phyloP scores from a whole-genome alignment of 2,329 filamentous ascomycete species.

The Penicillium freii region DNA sequence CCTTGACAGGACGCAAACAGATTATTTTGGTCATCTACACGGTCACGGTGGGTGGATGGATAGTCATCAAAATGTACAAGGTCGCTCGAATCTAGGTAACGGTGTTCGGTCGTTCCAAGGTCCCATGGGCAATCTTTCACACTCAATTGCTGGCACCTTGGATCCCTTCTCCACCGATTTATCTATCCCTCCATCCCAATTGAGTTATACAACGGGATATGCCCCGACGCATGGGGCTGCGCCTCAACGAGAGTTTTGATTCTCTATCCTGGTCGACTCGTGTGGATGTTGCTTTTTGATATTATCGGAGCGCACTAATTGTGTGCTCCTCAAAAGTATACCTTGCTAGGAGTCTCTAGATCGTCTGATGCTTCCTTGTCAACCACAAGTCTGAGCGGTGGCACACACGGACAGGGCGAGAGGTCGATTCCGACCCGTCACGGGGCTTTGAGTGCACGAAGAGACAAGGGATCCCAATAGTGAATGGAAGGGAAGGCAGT shows the following conservation, averaged over 20 bases:
- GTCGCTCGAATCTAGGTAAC: constrained; percentile 21
- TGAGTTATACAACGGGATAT: constrained; percentile 32
- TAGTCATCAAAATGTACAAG: constrained; percentile 25
- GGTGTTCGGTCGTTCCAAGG: constrained; percentile 26
- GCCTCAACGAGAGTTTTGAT: constrained; percentile 32
- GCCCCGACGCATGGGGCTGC: constrained; percentile 25
- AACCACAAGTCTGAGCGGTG: neutral
- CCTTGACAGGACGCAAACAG: constrained; percentile 30
- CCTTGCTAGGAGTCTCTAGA: neutral
- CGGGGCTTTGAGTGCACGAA: too few species aligned
- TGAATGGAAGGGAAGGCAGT: too few species aligned
- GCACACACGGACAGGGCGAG: neutral
- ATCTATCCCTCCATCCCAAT: constrained; percentile 30
- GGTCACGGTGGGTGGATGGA: constrained; percentile 33
- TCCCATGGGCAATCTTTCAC: constrained; percentile 24
- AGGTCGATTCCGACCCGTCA: neutral
- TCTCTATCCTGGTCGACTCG: neutral
- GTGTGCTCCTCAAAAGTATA: constrained; percentile 7
- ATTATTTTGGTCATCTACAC: constrained; percentile 31
- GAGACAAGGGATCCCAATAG: neutral
- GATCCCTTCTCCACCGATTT: constrained; percentile 33
- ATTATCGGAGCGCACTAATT: neutral
- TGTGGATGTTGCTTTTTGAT: neutral
- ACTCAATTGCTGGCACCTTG: constrained; percentile 29
- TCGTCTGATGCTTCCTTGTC: neutral